These are phyloP conservation scores for Trichoderma cornu-damae DNA, from an alignment of 2,329 filamentous ascomycete genomes.

Conservation along the genomic window DNA sequence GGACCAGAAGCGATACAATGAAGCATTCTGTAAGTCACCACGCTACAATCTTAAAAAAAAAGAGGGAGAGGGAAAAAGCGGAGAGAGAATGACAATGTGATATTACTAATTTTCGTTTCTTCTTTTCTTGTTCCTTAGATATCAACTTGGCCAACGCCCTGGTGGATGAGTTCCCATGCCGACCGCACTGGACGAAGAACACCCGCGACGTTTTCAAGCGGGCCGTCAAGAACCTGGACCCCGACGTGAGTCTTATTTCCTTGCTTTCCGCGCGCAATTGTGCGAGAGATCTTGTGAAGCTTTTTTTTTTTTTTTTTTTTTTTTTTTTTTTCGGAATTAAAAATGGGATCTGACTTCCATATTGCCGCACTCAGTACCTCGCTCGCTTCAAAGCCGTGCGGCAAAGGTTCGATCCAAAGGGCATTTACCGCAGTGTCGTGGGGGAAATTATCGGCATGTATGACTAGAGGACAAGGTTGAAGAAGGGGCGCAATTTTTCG, in stretches of 20 bases:
- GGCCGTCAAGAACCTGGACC: conserved; percentile 44
- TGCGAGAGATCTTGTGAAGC: no score
- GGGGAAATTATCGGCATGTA: conserved; percentile 47
- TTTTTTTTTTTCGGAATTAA: background rate
- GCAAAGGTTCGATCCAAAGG: conserved; percentile 45
- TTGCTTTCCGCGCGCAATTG: no score
- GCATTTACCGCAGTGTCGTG: conserved; percentile 43
- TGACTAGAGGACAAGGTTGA: conserved; percentile 17
- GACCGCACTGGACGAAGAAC: conserved; percentile 52
- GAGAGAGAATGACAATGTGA: no score
- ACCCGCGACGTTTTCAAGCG: conserved; percentile 43
- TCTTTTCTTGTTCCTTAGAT: conserved; percentile 28
- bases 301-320: no score
- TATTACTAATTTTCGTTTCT: background rate
- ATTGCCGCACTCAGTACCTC: conserved; percentile 31
- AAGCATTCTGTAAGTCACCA: conserved; percentile 41
- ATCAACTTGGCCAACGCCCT: conserved; percentile 42
- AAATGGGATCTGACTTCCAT: no score
- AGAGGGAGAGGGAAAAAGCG: no score
- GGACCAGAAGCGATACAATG: conserved; percentile 45
- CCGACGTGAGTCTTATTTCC: conserved; percentile 33
- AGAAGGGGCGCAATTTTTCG: background rate
- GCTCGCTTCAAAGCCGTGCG: conserved; percentile 44
- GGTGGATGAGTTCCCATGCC: conserved; percentile 46
- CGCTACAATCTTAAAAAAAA: background rate